Evolutionary conservation across 2,329 filamentous ascomycete species (phyloP).

Genomic region (Colletotrichum cordylinicola): DNA sequence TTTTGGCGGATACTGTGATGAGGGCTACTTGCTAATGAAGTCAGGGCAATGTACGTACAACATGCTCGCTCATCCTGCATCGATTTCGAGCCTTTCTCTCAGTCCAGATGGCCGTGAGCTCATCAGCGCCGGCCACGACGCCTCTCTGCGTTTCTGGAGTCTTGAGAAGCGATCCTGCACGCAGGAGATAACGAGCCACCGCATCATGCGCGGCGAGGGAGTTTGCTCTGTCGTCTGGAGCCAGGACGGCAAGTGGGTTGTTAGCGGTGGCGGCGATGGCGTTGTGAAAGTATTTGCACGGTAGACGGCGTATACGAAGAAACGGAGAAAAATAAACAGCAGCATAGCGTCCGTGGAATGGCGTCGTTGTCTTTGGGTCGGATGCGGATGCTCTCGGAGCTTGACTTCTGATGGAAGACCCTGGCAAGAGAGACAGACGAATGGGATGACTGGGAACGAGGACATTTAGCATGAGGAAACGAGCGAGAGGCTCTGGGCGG

Average conservation of each 20-base stretch:
- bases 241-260: slow-evolving; percentile 91
- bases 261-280: slow-evolving; percentile 92
- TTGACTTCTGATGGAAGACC: background rate
- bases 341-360: slow-evolving; percentile 17
- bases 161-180: slow-evolving; percentile 94
- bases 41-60: slow-evolving; percentile 98
- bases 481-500: background rate
- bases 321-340: slow-evolving; percentile 2
- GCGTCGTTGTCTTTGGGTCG: slow-evolving; percentile 5
- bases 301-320: slow-evolving; percentile 31
- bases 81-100: slow-evolving; percentile 89
- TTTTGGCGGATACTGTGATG: slow-evolving; percentile 26
- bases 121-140: slow-evolving; percentile 95
- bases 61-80: slow-evolving; percentile 94
- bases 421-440: background rate
- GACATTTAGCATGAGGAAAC: background rate
- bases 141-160: slow-evolving; percentile 95
- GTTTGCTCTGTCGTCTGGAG: slow-evolving; percentile 96
- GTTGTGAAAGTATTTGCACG: slow-evolving; percentile 90
- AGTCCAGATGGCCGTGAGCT: slow-evolving; percentile 94
- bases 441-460: background rate
- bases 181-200: slow-evolving; percentile 92
- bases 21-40: background rate
- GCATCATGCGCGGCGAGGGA: slow-evolving; percentile 94
- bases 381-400: background rate